phyloP scores from a whole-genome alignment of 1,139 yeast species.

The Hansenula lynferdii region DNA sequence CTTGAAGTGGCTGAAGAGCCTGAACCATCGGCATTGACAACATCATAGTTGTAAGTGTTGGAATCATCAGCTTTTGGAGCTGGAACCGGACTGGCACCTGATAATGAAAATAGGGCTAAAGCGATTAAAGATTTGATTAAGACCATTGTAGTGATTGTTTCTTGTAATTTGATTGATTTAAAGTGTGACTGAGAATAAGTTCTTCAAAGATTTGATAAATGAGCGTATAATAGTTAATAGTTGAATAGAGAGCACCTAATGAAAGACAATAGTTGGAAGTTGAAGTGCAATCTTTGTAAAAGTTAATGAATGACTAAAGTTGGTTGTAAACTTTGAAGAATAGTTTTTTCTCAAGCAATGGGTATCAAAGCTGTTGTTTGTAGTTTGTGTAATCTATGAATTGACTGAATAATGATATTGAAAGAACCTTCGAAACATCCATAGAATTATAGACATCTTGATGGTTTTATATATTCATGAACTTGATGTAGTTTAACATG shows the following conservation, averaged over 20 bases:
- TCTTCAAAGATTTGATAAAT: no score
- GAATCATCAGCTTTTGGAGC: conserved; percentile 13
- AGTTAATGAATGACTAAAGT: conserved; percentile 20
- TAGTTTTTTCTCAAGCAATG: conserved; percentile 1
- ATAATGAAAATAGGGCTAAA: conserved; percentile 13
- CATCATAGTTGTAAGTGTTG: conserved; percentile 19
- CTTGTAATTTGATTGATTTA: conserved; percentile 1
- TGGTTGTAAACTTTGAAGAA: conserved; percentile 4
- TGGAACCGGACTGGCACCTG: conserved; percentile 19
- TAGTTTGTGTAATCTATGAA: background rate
- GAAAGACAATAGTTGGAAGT: conserved; percentile 25
- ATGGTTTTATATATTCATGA: background rate
- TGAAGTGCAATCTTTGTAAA: conserved; percentile 7
- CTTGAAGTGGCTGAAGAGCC: conserved; percentile 19
- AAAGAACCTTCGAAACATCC: no score
- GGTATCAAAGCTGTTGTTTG: conserved; percentile 1
- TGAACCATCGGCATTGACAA: conserved; percentile 24
- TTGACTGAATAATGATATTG: background rate
- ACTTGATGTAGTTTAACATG: background rate
- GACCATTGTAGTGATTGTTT: conserved; percentile 14
- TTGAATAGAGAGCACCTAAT: conserved; percentile 10
- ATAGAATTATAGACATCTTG: no score
- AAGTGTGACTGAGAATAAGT: conserved; percentile 22
- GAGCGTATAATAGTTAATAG: no score
- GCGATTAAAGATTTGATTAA: conserved; percentile 18